These are phyloP conservation scores for Corymbia maculata DNA, from an alignment of 345 rosid genomes.

Conservation along the genomic window DNA sequence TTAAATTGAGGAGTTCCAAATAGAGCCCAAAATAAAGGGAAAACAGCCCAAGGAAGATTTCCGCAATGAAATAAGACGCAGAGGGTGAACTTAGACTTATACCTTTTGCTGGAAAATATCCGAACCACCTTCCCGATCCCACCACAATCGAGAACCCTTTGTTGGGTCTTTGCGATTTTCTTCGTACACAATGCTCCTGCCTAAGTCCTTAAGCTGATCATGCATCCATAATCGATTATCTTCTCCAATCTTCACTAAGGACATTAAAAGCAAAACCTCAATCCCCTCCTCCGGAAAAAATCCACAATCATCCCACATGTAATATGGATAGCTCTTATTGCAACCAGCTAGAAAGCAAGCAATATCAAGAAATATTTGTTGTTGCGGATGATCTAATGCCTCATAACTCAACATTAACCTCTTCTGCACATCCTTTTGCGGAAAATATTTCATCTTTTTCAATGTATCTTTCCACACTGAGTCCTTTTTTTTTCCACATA, in stretches of 20 bases:
- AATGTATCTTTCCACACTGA: not conserved
- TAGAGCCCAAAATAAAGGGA: not conserved
- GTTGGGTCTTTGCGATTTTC: not conserved
- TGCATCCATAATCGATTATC: fast-evolving
- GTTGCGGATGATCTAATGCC: too few relatives aligned
- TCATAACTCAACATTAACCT: too few relatives aligned
- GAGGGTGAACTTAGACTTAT: not conserved
- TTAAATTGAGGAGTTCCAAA: not conserved
- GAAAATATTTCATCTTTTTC: not conserved
- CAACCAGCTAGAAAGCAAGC: too few relatives aligned
- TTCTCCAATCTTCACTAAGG: not conserved
- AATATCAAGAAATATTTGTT: too few relatives aligned
- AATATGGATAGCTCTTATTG: not conserved
- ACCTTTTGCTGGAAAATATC: not conserved
- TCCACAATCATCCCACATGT: not conserved
- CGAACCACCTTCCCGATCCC: fast-evolving
- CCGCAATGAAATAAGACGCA: not conserved
- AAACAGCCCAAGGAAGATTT: not conserved
- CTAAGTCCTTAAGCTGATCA: not conserved
- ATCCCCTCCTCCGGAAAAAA: not conserved
- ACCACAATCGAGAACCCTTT: not conserved
- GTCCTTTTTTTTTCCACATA: not conserved
- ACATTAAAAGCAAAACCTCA: not conserved
- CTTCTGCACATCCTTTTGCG: not conserved
- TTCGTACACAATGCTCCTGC: not conserved